Evolutionary conservation across 139 green algal genomes (phyloP), one percentile per base, ranked within the genome.

Genomic region (Chlamydomonas eustigma): DNA sequence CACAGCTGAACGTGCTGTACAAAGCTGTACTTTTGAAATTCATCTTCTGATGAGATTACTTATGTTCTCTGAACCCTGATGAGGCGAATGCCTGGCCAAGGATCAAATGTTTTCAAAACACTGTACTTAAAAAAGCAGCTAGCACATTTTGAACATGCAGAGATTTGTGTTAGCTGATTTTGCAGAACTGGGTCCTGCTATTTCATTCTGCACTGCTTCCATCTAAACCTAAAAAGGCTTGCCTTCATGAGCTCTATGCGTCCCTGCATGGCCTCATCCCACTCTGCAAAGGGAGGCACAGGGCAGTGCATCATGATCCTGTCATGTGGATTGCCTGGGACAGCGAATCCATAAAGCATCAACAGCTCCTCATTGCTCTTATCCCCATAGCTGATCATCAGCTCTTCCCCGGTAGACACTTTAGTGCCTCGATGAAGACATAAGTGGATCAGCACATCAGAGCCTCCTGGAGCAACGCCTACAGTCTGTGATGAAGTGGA

Each of bases 301-400:
- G 89, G 90, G 73, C 81, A 91, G 63, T 74, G 66, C 51, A 96
- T 39, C 84, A 91, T 95, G 36, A 96, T 78, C 36, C 75, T 39
- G 58, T 96, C 91, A 78, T 89, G 30, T 0, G 87, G 81, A 78
- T 95, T 94, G 70, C 78, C 37, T 1, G 39, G 33, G 50, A 79
- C 35, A 0, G 87, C 81, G 79, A 96, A 96, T 22, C 92, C 93
- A 75, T 97, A 92, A 33, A 90, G 77, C 64, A 94, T 88, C 33
- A 97, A 81, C 74, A 97, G 78, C 84, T 95, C 88, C 77, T 97
- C 93, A 34, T 96, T 95, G 71, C 77, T 83, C 72, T 87, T 88
- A 71, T 88, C 82, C 32, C 80, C 81, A 33, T 90, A 90, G 44
- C 28, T 79, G 64, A 90, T 90, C 51, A 65, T 82, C 24, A 96